phyloP scores from a whole-genome alignment of 164 flowering plant genomes.

The Macadamia tetraphylla region DNA sequence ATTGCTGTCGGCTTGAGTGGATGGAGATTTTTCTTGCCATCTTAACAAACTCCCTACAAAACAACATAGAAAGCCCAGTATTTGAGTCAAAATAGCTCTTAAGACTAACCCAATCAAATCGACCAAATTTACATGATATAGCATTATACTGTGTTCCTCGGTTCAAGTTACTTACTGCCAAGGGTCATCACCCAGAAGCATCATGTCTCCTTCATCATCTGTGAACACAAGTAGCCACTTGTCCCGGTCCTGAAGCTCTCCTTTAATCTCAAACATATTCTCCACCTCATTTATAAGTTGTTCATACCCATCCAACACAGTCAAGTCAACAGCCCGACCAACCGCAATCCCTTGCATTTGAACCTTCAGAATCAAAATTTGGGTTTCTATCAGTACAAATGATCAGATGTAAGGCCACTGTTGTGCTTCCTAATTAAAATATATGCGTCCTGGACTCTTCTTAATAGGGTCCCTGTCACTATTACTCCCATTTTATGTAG shows the following conservation, averaged over 20 bases:
- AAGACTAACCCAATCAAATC: background rate
- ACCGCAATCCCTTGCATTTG: conserved; percentile 94
- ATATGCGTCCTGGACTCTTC: too few relatives aligned
- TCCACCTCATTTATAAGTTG: conserved; percentile 74
- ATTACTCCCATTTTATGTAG: too few relatives aligned
- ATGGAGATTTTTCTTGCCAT: conserved; percentile 76
- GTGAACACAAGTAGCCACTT: conserved; percentile 87
- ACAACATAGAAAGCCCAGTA: background rate
- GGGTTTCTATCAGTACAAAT: background rate
- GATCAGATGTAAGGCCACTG: too few relatives aligned
- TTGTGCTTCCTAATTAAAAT: too few relatives aligned
- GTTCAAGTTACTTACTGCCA: conserved; percentile 45
- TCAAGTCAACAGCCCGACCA: conserved; percentile 87
- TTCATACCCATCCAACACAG: conserved; percentile 54
- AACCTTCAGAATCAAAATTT: conserved; percentile 40
- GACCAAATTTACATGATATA: too few relatives aligned
- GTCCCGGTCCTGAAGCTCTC: conserved; percentile 51
- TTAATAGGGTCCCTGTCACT: too few relatives aligned
- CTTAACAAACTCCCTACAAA: conserved; percentile 80
- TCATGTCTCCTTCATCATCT: conserved; percentile 93
- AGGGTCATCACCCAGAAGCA: conserved; percentile 90
- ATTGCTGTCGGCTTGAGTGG: conserved; percentile 78
- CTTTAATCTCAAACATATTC: conserved; percentile 74
- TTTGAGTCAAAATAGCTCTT: background rate
- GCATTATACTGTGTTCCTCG: too few relatives aligned